phyloP scores from a whole-genome alignment of 768 basidiomycete species.

The Mycena chlorophos region DNA sequence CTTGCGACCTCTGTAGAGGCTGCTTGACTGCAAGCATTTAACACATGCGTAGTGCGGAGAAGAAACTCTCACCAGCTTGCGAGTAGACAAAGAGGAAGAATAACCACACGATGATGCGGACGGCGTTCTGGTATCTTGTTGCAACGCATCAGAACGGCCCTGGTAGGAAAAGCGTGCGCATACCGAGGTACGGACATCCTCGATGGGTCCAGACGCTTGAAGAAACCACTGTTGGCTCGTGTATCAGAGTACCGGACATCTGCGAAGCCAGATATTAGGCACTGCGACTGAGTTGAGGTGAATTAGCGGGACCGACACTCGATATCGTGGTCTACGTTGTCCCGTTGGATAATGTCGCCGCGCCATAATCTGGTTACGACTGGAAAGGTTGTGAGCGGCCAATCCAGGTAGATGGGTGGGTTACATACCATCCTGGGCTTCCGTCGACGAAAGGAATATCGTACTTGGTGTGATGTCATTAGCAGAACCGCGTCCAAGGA shows the following conservation, averaged over 20 bases:
- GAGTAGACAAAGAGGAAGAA: slow-evolving; percentile 80
- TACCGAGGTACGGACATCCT: slow-evolving; percentile 80
- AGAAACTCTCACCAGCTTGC: slow-evolving; percentile 62
- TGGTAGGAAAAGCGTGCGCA: not conserved
- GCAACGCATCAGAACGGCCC: no score
- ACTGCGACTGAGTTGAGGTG: no score
- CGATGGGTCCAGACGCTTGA: slow-evolving; percentile 72
- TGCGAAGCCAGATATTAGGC: slow-evolving; percentile 34
- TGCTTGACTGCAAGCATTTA: slow-evolving; percentile 55
- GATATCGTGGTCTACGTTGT: slow-evolving; percentile 72
- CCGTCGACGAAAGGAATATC: slow-evolving; percentile 82
- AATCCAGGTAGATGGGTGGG: not conserved
- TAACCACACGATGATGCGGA: slow-evolving; percentile 76
- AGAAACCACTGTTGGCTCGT: slow-evolving; percentile 51
- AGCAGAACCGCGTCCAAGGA: not conserved
- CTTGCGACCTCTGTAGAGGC: slow-evolving; percentile 68
- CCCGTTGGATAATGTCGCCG: slow-evolving; percentile 78
- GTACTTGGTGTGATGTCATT: slow-evolving; percentile 42
- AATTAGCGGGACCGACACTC: slow-evolving; percentile 58
- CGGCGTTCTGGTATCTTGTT: slow-evolving; percentile 78
- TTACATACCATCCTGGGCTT: slow-evolving; percentile 74
- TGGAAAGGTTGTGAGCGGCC: slow-evolving; percentile 27
- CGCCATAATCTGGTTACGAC: slow-evolving; percentile 83
- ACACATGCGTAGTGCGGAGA: slow-evolving; percentile 2
- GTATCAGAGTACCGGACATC: slow-evolving; percentile 68